Evolutionary conservation across 257 asterid genomes (phyloP), one percentile per base, ranked within the genome.

Genomic region (Nicotiana undulata): DNA sequence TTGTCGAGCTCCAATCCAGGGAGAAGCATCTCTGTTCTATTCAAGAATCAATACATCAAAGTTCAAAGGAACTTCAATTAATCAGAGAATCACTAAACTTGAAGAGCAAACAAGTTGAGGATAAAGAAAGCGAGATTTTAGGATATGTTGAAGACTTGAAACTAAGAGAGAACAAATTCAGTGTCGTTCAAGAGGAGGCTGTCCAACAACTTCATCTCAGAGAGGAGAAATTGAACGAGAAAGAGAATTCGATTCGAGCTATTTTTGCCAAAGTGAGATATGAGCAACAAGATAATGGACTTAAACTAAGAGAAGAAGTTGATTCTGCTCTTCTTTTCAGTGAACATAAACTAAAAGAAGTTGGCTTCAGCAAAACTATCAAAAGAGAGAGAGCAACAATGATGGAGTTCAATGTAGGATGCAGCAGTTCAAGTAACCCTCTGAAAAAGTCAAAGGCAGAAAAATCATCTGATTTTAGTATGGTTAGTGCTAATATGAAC

Each of bases 401-500:
- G 56, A 17, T 2, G 4, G 77, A 68, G 32, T 40, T 18, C 37
- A 63, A 12, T 28, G 34, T 61, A 26, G 28, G 13, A 10, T n/a
- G 63, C 15, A 49, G 55, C 55, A 49, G 31, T 29, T 29, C 31
- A 29, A 29, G 31, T 29, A 29, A 44, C 0, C 80, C 89, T 65
- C 75, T 77, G 24, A 86, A 90, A 84, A 84, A 80, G 76, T 51
- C 86, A 1, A 86, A 74, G 67, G 85, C 44, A 77, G 85, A 77
- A 67, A 80, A 88, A 75, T 80, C 85, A 66, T 61, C 85, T 5
- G 85, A 80, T 52, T 49, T 77, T 74, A 59, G 24, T 29, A 29
- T 29, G 32, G 32, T 29, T 29, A 29, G 32, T 29, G 32, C 32
- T 29, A 29, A 29, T 29, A 29, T 29, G 32, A 29, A 37, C 44